Percentiles rank a stretch among this genome's conserved stretches.
Evolutionary conservation across 495 filamentous ascomycete genomes (phyloP).

Genomic region (Penicillium cataractarum): DNA sequence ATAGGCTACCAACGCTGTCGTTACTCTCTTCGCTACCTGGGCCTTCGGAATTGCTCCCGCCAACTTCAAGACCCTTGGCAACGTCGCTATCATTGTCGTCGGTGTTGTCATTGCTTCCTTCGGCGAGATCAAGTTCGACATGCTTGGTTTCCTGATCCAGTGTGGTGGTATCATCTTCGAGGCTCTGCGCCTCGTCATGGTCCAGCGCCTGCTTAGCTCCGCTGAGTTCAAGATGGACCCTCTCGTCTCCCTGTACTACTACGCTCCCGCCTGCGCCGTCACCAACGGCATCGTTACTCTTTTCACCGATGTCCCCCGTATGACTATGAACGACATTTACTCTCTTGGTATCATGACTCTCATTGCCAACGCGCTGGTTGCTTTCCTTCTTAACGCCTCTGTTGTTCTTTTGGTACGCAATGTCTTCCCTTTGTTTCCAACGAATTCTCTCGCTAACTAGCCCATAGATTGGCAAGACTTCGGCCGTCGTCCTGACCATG

Average conservation of each 20-base stretch:
- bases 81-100: slow-evolving; percentile 81
- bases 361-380: slow-evolving; percentile 75
- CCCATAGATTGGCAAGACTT: slow-evolving; percentile 90
- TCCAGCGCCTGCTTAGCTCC: slow-evolving; percentile 79
- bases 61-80: slow-evolving; percentile 73
- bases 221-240: slow-evolving; percentile 96
- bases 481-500: slow-evolving; percentile 89
- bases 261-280: slow-evolving; percentile 81
- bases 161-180: slow-evolving; percentile 79
- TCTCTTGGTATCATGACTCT: slow-evolving; percentile 71
- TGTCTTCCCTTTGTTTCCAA: neutral
- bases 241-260: slow-evolving; percentile 90
- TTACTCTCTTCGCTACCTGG: slow-evolving; percentile 81
- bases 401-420: slow-evolving; percentile 81
- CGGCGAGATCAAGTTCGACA: slow-evolving; percentile 85
- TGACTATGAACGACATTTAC: slow-evolving; percentile 70
- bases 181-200: slow-evolving; percentile 84
- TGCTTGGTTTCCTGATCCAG: slow-evolving; percentile 82
- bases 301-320: slow-evolving; percentile 69
- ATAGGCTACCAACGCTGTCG: slow-evolving; percentile 86
- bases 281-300: slow-evolving; percentile 79
- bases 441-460: slow-evolving; percentile 25
- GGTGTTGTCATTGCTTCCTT: slow-evolving; percentile 85
- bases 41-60: slow-evolving; percentile 68
- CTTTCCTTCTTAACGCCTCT: slow-evolving; percentile 84